A percentile compares a stretch with the other conserved stretches of the same genome.
phyloP scores from a whole-genome alignment of 2,329 filamentous ascomycete species.

The Teratosphaeria nubilosa region DNA sequence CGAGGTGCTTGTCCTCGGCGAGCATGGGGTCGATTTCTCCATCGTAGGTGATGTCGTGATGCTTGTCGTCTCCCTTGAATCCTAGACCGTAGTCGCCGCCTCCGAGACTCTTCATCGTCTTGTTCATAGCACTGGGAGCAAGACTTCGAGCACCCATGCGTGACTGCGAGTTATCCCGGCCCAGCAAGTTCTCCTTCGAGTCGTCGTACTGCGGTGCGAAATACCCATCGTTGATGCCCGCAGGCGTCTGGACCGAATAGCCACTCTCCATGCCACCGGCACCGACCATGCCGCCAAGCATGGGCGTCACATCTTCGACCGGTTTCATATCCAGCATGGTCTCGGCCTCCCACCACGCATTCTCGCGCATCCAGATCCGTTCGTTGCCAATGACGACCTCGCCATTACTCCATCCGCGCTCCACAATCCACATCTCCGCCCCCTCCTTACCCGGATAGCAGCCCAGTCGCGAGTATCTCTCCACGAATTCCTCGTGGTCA shows the following conservation, averaged over 20 bases:
- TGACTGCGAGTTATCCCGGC: constrained; percentile 36
- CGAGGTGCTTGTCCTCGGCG: constrained; percentile 65
- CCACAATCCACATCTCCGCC: constrained; percentile 86
- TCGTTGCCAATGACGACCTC: constrained; percentile 87
- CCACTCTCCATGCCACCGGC: constrained; percentile 58
- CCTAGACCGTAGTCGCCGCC: constrained; percentile 85
- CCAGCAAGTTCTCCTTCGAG: constrained; percentile 60
- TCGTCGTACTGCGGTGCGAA: constrained; percentile 30
- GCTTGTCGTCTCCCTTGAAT: constrained; percentile 68
- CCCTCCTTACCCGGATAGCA: constrained; percentile 86
- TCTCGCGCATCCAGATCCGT: constrained; percentile 90
- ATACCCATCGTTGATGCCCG: constrained; percentile 21
- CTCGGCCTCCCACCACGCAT: constrained; percentile 95
- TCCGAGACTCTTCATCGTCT: constrained; percentile 38
- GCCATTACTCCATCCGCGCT: constrained; percentile 96
- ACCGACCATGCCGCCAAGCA: constrained; percentile 42
- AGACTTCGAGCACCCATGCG: constrained; percentile 30
- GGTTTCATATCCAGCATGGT: constrained; percentile 86
- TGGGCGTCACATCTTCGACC: constrained; percentile 33
- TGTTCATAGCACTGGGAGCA: constrained; percentile 48
- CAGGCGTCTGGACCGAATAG: constrained; percentile 53
- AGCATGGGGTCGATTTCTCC: constrained; percentile 67
- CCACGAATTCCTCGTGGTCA: constrained; percentile 81
- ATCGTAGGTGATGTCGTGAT: constrained; percentile 62
- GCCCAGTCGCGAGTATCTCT: constrained; percentile 71